Evolutionary conservation across 2,329 filamentous ascomycete genomes (phyloP).

Genomic region (Fusarium sp.): DNA sequence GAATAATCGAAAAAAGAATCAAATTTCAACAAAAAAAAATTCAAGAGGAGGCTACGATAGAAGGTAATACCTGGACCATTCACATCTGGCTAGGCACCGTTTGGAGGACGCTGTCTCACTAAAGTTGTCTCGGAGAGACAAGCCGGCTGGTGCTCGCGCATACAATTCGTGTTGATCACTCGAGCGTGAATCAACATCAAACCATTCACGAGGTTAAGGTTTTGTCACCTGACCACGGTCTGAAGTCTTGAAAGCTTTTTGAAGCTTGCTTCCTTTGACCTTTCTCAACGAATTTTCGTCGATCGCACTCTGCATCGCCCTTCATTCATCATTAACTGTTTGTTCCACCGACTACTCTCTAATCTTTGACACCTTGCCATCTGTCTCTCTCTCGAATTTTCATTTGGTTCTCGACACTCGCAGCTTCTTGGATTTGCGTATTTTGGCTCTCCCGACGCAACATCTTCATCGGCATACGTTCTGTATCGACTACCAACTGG

Average conservation of each 20-base stretch:
- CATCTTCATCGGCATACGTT: slow-evolving; percentile 36
- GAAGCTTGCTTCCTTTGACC: slow-evolving; percentile 34
- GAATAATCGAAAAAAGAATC: slow-evolving; percentile 47
- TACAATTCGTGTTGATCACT: slow-evolving; percentile 40
- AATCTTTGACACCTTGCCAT: slow-evolving; percentile 41
- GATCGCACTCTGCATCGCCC: slow-evolving; percentile 36
- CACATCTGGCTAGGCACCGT: slow-evolving; percentile 40
- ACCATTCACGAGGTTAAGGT: slow-evolving; percentile 13
- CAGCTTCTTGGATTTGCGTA: slow-evolving; percentile 46
- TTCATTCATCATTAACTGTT: slow-evolving; percentile 44
- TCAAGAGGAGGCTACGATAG: slow-evolving; percentile 32
- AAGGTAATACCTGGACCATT: slow-evolving; percentile 34
- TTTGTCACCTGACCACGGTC: slow-evolving; percentile 34
- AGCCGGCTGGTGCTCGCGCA: slow-evolving; percentile 44
- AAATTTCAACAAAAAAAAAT: slow-evolving; percentile 43
- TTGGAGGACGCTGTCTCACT: slow-evolving; percentile 36
- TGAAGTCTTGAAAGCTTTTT: slow-evolving; percentile 16
- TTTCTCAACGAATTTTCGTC: slow-evolving; percentile 13
- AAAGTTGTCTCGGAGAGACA: slow-evolving; percentile 40
- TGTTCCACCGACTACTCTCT: slow-evolving; percentile 38
- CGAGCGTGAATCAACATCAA: slow-evolving; percentile 43
- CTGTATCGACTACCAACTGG: slow-evolving; percentile 32
- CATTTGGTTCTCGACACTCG: slow-evolving; percentile 28
- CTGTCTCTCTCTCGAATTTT: slow-evolving; percentile 32
- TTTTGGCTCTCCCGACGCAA: slow-evolving; percentile 36